Conservation (phyloP, 805 yeast species). For the Kuraishia capsulata region DNA sequence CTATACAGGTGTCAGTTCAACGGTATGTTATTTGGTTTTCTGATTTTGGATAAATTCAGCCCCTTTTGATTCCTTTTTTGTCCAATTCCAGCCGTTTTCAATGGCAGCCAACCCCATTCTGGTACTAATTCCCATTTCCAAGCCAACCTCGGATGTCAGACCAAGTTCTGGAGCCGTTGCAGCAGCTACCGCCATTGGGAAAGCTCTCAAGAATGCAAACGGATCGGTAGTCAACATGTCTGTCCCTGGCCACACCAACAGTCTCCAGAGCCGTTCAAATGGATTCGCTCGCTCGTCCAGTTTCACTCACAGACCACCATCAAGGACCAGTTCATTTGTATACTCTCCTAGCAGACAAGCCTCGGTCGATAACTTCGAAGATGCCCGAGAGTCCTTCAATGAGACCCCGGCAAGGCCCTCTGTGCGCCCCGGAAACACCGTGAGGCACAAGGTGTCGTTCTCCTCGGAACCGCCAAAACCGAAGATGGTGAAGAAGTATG, state of each 20-base stretch:
- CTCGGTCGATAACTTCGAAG: not conserved
- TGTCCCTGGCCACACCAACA: constrained; percentile 13
- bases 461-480: constrained; percentile 12
- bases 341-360: not conserved
- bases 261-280: constrained; percentile 1
- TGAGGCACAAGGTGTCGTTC: constrained; percentile 12
- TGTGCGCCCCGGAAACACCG: constrained; percentile 3
- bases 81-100: too few relatives aligned
- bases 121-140: constrained; percentile 6
- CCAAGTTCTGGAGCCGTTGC: constrained; percentile 45
- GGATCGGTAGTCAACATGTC: constrained; percentile 22
- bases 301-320: not conserved
- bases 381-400: not conserved
- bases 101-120: too few relatives aligned
- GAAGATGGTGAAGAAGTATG: constrained; percentile 54
- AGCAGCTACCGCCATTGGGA: constrained; percentile 51
- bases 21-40: constrained; percentile 1
- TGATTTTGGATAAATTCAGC: too few relatives aligned
- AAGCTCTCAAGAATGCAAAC: constrained; percentile 29
- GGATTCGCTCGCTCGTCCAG: constrained; percentile 1
- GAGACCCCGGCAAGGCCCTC: not conserved
- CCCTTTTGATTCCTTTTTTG: too few relatives aligned
- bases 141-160: constrained; percentile 6
- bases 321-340: not conserved
- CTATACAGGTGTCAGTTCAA: constrained; percentile 9